Evolutionary conservation across 345 rosid genomes (phyloP).

Genomic region (Salix viminalis): DNA sequence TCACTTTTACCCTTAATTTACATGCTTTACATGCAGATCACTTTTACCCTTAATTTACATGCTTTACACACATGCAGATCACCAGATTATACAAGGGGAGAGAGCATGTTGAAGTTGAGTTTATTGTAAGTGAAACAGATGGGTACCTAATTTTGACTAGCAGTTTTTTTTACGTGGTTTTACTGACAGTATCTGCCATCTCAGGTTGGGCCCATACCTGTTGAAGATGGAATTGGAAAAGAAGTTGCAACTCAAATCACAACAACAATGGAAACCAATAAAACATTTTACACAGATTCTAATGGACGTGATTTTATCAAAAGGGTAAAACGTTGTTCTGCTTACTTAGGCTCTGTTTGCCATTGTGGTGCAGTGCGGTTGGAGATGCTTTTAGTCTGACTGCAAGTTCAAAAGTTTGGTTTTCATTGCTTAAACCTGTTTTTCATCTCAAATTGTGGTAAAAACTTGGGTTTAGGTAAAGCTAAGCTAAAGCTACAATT

Average conservation of each 20-base stretch:
- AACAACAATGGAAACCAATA: conserved; percentile 48
- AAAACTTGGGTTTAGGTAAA: too few species aligned
- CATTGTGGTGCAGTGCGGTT: too few species aligned
- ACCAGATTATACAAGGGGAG: conserved; percentile 74
- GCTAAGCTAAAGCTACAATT: too few species aligned
- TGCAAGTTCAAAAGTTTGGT: too few species aligned
- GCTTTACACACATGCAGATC: conserved; percentile 42
- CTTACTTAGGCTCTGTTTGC: too few species aligned
- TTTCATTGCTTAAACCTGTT: too few species aligned
- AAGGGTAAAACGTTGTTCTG: conserved; percentile 34
- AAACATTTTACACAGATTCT: conserved; percentile 76
- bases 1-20: conserved; percentile 3
- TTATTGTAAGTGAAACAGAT: conserved; percentile 53
- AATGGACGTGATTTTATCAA: conserved; percentile 80
- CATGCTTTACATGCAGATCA: conserved; percentile 44
- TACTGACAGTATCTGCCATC: conserved; percentile 3
- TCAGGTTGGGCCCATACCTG: conserved; percentile 71
- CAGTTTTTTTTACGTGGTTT: not conserved
- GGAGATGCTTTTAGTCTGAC: too few species aligned
- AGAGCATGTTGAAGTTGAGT: conserved; percentile 95
- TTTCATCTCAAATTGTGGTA: too few species aligned
- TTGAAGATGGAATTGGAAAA: conserved; percentile 67
- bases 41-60: conserved; percentile 13
- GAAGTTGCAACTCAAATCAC: conserved; percentile 67
- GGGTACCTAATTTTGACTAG: conserved; percentile 6